phyloP scores from a whole-genome alignment of 1,284 basidiomycete species.

The Gymnopus androsaceus region DNA sequence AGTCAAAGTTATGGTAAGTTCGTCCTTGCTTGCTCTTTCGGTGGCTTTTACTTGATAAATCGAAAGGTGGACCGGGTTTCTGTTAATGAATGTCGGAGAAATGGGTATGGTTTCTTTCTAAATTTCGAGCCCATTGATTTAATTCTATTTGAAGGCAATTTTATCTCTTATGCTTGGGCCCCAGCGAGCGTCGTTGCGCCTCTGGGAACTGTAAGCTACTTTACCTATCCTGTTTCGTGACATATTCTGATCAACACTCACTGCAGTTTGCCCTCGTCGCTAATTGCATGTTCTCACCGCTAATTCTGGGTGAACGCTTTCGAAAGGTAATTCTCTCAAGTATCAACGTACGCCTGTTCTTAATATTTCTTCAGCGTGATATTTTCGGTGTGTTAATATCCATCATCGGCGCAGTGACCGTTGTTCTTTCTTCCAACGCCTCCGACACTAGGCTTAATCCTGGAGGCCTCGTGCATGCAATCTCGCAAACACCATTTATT shows the following conservation, averaged over 20 bases:
- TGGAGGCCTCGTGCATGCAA: slow-evolving; percentile 67
- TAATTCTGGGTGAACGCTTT: slow-evolving; percentile 81
- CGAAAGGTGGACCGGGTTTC: background rate
- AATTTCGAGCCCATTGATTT: slow-evolving; percentile 53
- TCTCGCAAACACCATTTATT: slow-evolving; percentile 73
- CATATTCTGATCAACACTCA: slow-evolving; percentile 11
- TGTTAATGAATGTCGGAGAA: slow-evolving; percentile 91
- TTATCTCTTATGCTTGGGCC: slow-evolving; percentile 77
- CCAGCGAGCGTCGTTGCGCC: slow-evolving; percentile 83
- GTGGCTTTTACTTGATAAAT: too few relatives aligned
- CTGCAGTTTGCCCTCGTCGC: slow-evolving; percentile 84
- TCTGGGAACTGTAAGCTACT: slow-evolving; percentile 77
- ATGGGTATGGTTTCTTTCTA: slow-evolving; percentile 88
- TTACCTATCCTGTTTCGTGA: slow-evolving; percentile 2
- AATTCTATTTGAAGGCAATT: slow-evolving; percentile 56
- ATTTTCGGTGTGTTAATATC: slow-evolving; percentile 86
- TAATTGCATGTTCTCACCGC: slow-evolving; percentile 92
- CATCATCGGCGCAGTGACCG: slow-evolving; percentile 84
- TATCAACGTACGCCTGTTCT: slow-evolving; percentile 4
- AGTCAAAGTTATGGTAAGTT: slow-evolving; percentile 77
- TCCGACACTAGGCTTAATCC: slow-evolving; percentile 73
- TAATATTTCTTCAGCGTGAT: slow-evolving; percentile 56
- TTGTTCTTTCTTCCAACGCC: slow-evolving; percentile 82
- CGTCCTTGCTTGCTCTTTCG: background rate
- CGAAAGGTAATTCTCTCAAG: slow-evolving; percentile 50